Evolutionary conservation across 1,284 basidiomycete genomes (phyloP), one percentile per base, ranked within the genome.

Genomic region (Ganoderma resinaceum): DNA sequence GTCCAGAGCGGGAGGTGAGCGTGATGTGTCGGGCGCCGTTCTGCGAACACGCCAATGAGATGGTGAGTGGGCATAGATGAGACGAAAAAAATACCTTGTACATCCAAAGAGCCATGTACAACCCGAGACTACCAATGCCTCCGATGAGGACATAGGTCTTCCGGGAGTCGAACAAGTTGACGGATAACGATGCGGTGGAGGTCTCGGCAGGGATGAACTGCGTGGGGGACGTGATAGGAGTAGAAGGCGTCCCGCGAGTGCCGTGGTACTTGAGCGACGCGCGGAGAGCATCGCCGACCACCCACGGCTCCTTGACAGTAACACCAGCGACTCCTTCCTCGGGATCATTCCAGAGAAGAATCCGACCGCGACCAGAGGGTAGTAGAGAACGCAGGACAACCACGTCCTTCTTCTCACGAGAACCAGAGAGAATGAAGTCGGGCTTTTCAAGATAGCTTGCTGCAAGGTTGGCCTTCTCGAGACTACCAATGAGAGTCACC

Each of bases 1-100:
- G 52, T 1, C 82, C 83, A 1, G 78, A 77, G 5, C 82, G 79
- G 0, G 82, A 84, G 0, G 83, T 83, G 4, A 83, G 68, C 12
- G 81, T 69, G 20, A 84, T 78, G 43, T 78, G 66, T 2, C 79
- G 73, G 8, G 82, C 83, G 43, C 83, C 83, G 23, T 78, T 72
- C 83, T 84, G 52, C 11, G 23, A 49, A 14, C 23, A 26, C 11
- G 14, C 9, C 23, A 14, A 5, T 49, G n/a, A 49, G 46, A 49
- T 12, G 46, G n/a, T 1, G 46, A 12, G 11, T 23, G 12, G 1
- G 12, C 2, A 26, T 11, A 14, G 46, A 49, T 26, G 46, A 49
- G 23, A 49, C 14, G 46, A 23, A 49, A 14, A 49, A 3, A 23
- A 49, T 49, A 82, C 83, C 75, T 80, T 68, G 66, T 82, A 82